Evolutionary conservation across 768 basidiomycete genomes (phyloP), one percentile per base, ranked within the genome.

Genomic region (Hebeloma cylindrosporum): DNA sequence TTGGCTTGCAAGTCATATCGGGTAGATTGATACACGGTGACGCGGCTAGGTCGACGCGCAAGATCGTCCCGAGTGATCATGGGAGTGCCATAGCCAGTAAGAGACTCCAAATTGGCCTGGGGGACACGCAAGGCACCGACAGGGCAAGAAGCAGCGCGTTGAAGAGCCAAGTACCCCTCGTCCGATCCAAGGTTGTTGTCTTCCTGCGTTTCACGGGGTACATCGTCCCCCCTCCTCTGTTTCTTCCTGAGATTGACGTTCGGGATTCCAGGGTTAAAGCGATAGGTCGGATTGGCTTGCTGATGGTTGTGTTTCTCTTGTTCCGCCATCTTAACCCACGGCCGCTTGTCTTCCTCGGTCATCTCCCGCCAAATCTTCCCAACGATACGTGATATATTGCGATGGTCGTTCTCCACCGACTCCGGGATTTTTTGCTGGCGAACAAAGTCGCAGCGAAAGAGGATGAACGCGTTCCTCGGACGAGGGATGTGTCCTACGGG

Each of bases 381-480:
- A 0, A 80, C 83, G 43, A 83, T 78, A 40, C 82, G 74, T 3
- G 78, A 81, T 41, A 88, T 75, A 53, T 85, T 83, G 46, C 80
- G 76, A 58, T 88, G 83, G 53, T 87, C 77, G 11, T 71, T 71
- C 60, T 85, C 81, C 2, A 80, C 74, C 30, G 68, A 63, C 7
- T 68, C 59, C 0, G 82, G 78, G 35, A 78, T 69, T 48, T 78
- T 73, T 41, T 79, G 73, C 50, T 84, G 79, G 39, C 78, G 73
- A 11, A 85, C 80, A 41, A 86, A 80, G 58, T 88, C 79, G 58
- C 79, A 85, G 30, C 88, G 76, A 60, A 87, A 90, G 50, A 89
- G 75, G 52, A 90, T 88, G 65, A 90, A 90, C 0, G 86, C 82
- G 61, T 89, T 89, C 11, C 82, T 70, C 0, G 86, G 85, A 20